phyloP scores from a whole-genome alignment of 1,284 basidiomycete genomes.

The Coniferiporia sulphurascens region DNA sequence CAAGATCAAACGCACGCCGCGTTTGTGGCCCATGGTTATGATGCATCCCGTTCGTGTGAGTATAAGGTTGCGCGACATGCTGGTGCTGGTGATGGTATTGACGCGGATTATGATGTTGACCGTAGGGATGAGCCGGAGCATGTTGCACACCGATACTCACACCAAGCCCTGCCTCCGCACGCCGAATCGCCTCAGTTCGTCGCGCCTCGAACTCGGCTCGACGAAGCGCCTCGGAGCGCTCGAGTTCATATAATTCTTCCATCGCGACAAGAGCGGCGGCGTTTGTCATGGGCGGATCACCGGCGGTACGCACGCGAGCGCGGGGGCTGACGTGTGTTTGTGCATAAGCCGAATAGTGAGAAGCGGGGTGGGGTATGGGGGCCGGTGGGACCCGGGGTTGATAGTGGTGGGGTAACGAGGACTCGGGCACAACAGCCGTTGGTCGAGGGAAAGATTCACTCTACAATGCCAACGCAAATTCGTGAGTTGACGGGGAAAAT shows the following conservation, averaged over 20 bases:
- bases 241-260: conserved; percentile 83
- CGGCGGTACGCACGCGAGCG: conserved; percentile 25
- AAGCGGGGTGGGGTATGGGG: conserved; percentile 25
- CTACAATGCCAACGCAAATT: conserved; percentile 29
- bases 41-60: conserved; percentile 26
- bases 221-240: conserved; percentile 76
- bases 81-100: conserved; percentile 37
- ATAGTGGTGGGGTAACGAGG: conserved; percentile 5
- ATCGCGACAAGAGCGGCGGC: conserved; percentile 75
- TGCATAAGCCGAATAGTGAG: conserved; percentile 22
- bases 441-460: conserved; percentile 66
- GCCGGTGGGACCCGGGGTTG: conserved; percentile 27
- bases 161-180: conserved; percentile 66
- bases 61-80: conserved; percentile 22
- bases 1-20: conserved; percentile 32
- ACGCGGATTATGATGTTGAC: conserved; percentile 31
- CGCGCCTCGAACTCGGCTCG: conserved; percentile 82
- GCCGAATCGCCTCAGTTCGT: conserved; percentile 72
- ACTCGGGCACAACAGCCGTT: conserved; percentile 35
- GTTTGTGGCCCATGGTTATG: conserved; percentile 29
- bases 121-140: neutral
- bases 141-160: conserved; percentile 6
- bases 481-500: conserved; percentile 20
- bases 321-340: conserved; percentile 16
- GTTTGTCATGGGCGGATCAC: conserved; percentile 25